Base-by-base conservation (phyloP, 148 eudicot species). In the Vaccinium macrocarpon region DNA sequence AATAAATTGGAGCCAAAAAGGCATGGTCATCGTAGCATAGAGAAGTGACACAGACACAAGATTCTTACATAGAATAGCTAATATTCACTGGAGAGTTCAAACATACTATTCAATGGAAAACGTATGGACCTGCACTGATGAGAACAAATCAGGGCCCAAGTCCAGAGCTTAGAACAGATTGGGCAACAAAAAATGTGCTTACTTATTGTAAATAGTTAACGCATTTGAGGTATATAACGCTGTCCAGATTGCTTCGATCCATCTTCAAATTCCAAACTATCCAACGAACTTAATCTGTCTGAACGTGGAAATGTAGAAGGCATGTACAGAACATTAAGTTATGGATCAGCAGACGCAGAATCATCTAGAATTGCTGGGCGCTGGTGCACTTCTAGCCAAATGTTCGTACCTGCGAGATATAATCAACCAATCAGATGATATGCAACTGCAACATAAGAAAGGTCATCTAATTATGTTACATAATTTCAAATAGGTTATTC, bases 261-360 rank as follows among this genome's bases (percentile, higher is more conserved):
- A 86, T 93, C 97, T 81, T 93, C 98, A 78, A 91, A 88, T 71
- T 88, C 91, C 55, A 86, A 81, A 86, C 85, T 84, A 73, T 86
- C 80, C 80, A 83, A 83, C 9, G 91, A 90, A 86, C 96, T 90
- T 74, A 94, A 94, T 85, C 96, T 92, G 89, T 97, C 98, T 55
- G 97, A 93, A 71, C 98, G 99, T 52, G 99, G 97, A 87, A 91
- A 94, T 55, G 98, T 97, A 55, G 98, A 93, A 68, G 99, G 98
- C 98, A 97, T 95, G 90, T 93, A 93, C 78, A 97, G 89, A 86
- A 97, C 98, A 86, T 95, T 97, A 82, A 97, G 97, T 87, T 95
- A 97, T 72, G 99, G 95, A 90, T 97, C 99, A 80, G 99, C 99
- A 84, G 98, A 97, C 42, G 95, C 91, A 81, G 99, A 95, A 91